Evolutionary conservation across 495 filamentous ascomycete species (phyloP), one percentile per base, ranked within the genome.

Genomic region (Cercophora samala): DNA sequence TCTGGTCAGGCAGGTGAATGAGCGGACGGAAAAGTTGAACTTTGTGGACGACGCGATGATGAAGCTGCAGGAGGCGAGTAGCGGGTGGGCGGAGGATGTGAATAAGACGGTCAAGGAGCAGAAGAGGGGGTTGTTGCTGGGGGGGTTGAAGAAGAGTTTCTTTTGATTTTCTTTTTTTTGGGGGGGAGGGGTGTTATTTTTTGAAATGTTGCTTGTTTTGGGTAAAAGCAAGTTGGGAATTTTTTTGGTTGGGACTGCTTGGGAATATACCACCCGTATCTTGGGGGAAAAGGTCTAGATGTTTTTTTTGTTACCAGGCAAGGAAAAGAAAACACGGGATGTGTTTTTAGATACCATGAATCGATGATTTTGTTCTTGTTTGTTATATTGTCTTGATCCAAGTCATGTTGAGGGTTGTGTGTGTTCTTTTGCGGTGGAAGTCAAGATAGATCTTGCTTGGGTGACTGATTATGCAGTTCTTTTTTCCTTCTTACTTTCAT

Each of bases 31-130:
- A 77, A 91, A 88, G 69, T 78, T 99, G 61, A 89, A 86, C 59
- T 81, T 96, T 24, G 87, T 90, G 74, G 90, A 91, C 13, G 96
- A 99, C 75, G 86, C 82, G 15, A 90, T 97, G 88, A 89, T 93
- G 64, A 85, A 85, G 51, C 75, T 97, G 63, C 88, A 93, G 72
- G 86, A 93, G 68, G 88, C 88, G 58, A 95, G 90, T 71, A 84
- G 86, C 64, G 89, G 85, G 58, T 98, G 92, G 85, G 89, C 91
- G 17, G 87, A 90, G 24, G 94, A 96, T 71, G 92, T 96, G 65
- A 87, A 85, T 71, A 97, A 96, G 72, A 97, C 84, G 77, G 89
- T 97, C 17, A 84, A 80, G 63, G 88, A 87, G 73, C 92, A 97
- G 82, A 97, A 98, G 84, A 87, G 86, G 78, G 91, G 90, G 70